Evolutionary conservation across 2,329 filamentous ascomycete species (phyloP).

Genomic region (Aspergillus sp.): DNA sequence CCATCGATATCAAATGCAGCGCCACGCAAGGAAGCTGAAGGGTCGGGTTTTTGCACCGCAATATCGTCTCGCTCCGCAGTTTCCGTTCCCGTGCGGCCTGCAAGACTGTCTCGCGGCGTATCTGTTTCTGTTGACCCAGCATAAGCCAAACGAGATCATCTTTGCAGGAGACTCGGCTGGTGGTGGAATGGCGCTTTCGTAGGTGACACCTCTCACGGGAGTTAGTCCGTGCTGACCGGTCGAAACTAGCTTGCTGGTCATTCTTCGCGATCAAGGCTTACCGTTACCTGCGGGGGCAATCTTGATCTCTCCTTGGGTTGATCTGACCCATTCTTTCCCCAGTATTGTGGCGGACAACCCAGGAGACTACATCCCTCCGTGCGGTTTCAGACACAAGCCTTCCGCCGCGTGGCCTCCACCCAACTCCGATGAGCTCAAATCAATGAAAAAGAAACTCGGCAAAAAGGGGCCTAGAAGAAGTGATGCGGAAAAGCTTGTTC

Average conservation of each 20-base stretch:
- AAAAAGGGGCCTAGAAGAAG: slow-evolving; percentile 36
- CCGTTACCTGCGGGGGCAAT: slow-evolving; percentile 87
- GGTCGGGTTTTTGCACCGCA: slow-evolving; percentile 82
- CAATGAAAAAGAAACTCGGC: slow-evolving; percentile 48
- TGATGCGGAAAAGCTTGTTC: slow-evolving; percentile 20
- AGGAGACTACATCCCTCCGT: slow-evolving; percentile 82
- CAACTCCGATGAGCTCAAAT: slow-evolving; percentile 68
- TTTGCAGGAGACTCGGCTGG: slow-evolving; percentile 92
- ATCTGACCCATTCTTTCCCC: slow-evolving; percentile 92
- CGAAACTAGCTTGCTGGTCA: slow-evolving; percentile 63
- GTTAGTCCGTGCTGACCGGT: slow-evolving; percentile 15
- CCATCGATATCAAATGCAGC: slow-evolving; percentile 96
- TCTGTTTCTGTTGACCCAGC: slow-evolving; percentile 72
- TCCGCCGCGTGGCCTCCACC: slow-evolving; percentile 91
- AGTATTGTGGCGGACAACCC: slow-evolving; percentile 72
- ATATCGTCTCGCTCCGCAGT: slow-evolving; percentile 89
- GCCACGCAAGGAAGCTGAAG: slow-evolving; percentile 90
- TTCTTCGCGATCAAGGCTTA: slow-evolving; percentile 76
- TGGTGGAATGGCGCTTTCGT: slow-evolving; percentile 79
- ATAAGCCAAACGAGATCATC: slow-evolving; percentile 79
- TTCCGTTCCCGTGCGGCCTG: slow-evolving; percentile 89
- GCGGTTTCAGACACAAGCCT: slow-evolving; percentile 88
- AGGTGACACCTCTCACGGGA: slow-evolving; percentile 13
- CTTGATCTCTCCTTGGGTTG: slow-evolving; percentile 92
- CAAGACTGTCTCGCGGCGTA: slow-evolving; percentile 90